These are phyloP conservation scores for Epichloe aotearoae DNA, from an alignment of 2,329 filamentous ascomycete genomes.

Conservation along the genomic window DNA sequence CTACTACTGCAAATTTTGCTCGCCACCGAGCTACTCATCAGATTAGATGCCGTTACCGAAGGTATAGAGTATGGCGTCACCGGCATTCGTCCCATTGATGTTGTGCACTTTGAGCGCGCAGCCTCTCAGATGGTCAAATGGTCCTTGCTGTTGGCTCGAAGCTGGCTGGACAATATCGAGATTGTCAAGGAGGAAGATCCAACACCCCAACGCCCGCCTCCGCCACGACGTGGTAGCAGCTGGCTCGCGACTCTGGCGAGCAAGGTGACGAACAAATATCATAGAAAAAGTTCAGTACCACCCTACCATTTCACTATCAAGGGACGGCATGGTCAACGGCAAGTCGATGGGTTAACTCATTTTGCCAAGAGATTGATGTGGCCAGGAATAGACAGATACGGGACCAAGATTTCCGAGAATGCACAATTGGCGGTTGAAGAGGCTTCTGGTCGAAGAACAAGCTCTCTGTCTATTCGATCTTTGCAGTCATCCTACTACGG, in stretches of 20 bases:
- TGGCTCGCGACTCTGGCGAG: conserved; percentile 48
- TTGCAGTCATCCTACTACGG: conserved; percentile 35
- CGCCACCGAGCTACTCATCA: conserved; percentile 50
- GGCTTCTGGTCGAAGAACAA: conserved; percentile 22
- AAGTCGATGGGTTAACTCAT: conserved; percentile 47
- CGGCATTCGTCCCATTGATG: conserved; percentile 39
- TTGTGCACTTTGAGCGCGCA: conserved; percentile 47
- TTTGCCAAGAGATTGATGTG: conserved; percentile 50
- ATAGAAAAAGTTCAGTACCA: conserved; percentile 19
- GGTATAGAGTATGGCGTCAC: conserved; percentile 42
- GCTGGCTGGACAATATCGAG: conserved; percentile 56
- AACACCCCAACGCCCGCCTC: conserved; percentile 4
- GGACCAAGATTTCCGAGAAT: conserved; percentile 34
- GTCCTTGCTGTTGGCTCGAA: conserved; percentile 50
- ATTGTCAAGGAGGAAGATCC: conserved; percentile 32
- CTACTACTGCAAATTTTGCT: conserved; percentile 52
- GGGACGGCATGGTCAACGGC: conserved; percentile 42
- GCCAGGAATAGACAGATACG: conserved; percentile 44
- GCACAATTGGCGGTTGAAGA: conserved; percentile 26
- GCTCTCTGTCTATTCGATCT: conserved; percentile 21
- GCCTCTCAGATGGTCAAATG: conserved; percentile 51
- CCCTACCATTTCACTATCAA: conserved; percentile 34
- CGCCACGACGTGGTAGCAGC: conserved; percentile 15
- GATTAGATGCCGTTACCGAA: conserved; percentile 49
- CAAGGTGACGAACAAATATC: conserved; percentile 32